Conservation (phyloP, 1,284 basidiomycete species). For the Phellinidium pouzarii region DNA sequence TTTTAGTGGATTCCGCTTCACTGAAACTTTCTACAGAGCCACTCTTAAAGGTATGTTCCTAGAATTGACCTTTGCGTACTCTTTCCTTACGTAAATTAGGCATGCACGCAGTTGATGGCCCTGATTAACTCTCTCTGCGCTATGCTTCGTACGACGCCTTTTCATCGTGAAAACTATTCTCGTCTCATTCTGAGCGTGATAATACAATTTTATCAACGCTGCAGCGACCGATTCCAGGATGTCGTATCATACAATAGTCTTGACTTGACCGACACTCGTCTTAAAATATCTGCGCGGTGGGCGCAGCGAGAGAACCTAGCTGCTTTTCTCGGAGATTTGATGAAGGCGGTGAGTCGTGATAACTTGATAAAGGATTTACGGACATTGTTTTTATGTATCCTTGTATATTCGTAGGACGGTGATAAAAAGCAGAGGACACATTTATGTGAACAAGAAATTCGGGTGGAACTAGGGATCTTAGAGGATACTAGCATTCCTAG, state of each 20-base stretch:
- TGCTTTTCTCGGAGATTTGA: conserved; percentile 60
- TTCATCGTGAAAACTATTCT: conserved; percentile 91
- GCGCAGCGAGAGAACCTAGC: conserved; percentile 78
- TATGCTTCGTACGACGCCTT: conserved; percentile 92
- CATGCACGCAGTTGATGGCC: conserved; percentile 79
- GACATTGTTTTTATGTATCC: conserved; percentile 1
- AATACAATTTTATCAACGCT: conserved; percentile 94
- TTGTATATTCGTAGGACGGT: conserved; percentile 30
- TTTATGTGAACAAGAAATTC: conserved; percentile 68
- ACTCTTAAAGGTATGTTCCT: conserved; percentile 62
- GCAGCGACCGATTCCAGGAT: conserved; percentile 81
- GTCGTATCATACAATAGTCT: conserved; percentile 47
- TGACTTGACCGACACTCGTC: conserved; percentile 35
- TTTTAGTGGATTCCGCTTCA: conserved; percentile 69
- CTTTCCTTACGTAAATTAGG: conserved; percentile 35
- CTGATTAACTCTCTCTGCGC: conserved; percentile 89
- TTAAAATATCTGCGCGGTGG: conserved; percentile 77
- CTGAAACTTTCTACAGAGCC: conserved; percentile 59
- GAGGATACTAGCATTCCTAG: conserved; percentile 46
- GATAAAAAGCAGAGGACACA: conserved; percentile 41
- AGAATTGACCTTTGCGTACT: neutral
- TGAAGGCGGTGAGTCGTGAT: conserved; percentile 34
- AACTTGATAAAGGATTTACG: no score
- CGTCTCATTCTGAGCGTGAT: conserved; percentile 93
- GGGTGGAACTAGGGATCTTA: conserved; percentile 66